A percentile compares a stretch with the other conserved stretches of the same genome.
Evolutionary conservation across 2,329 filamentous ascomycete genomes (phyloP).

Genomic region (Phyllosticta capitalensis): DNA sequence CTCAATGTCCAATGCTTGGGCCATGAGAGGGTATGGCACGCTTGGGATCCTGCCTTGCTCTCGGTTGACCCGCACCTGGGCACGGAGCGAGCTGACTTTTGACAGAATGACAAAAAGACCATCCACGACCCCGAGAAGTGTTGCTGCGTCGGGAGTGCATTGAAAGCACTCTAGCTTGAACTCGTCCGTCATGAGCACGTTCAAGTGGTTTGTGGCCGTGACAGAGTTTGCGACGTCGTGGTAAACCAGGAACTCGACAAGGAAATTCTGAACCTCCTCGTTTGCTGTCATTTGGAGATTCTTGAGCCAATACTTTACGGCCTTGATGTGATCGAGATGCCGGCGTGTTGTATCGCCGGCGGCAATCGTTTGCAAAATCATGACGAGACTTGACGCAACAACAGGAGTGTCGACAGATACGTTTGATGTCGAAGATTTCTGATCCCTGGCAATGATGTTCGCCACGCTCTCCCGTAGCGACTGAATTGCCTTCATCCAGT

Average conservation of each 20-base stretch:
- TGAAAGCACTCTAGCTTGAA: conserved; percentile 46
- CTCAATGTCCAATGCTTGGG: conserved; percentile 67
- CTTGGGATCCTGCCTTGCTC: conserved; percentile 52
- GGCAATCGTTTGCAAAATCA: conserved; percentile 51
- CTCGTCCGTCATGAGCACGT: conserved; percentile 43
- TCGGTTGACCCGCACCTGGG: conserved; percentile 62
- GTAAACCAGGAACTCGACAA: conserved; percentile 74
- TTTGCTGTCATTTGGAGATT: conserved; percentile 48
- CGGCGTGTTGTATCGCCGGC: conserved; percentile 47
- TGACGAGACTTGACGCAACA: conserved; percentile 50
- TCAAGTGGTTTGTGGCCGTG: conserved; percentile 45
- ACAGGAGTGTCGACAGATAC: conserved; percentile 47
- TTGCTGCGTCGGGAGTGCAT: conserved; percentile 45
- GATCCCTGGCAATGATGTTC: neutral
- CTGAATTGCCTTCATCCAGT: neutral
- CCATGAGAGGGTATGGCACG: conserved; percentile 64
- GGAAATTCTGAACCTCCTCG: conserved; percentile 61
- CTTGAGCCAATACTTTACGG: conserved; percentile 62
- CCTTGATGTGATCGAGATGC: conserved; percentile 66
- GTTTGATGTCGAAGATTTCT: conserved; percentile 17
- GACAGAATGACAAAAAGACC: conserved; percentile 71
- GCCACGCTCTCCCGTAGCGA: neutral
- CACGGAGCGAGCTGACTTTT: conserved; percentile 67
- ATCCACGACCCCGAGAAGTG: conserved; percentile 72
- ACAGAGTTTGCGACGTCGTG: conserved; percentile 55